Conservation (phyloP, 139 green algal genomes). For the Coccomyxa sp. region DNA sequence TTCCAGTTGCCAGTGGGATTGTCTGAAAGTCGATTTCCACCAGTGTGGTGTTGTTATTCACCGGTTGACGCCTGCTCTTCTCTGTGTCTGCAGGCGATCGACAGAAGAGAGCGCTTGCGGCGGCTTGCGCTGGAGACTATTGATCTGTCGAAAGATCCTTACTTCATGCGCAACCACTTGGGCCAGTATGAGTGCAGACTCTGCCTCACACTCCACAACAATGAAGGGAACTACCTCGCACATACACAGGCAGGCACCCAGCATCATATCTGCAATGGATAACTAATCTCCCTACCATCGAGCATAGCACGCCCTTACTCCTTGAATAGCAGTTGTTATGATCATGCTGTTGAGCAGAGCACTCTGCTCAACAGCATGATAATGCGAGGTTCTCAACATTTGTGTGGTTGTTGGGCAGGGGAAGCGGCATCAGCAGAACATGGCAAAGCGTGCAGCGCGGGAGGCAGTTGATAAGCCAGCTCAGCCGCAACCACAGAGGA, state of each 20-base stretch:
- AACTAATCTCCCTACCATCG: neutral
- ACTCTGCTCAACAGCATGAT: neutral
- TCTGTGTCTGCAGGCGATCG: constrained; percentile 62
- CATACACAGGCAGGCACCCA: constrained; percentile 81
- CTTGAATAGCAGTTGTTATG: too few species aligned
- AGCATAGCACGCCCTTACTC: neutral
- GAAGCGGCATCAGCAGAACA: constrained; percentile 97
- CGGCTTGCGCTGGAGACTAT: constrained; percentile 97
- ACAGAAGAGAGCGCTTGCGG: constrained; percentile 89
- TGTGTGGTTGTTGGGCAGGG: constrained; percentile 42
- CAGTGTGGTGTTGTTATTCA: neutral
- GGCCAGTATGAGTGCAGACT: constrained; percentile 97
- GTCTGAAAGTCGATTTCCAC: neutral
- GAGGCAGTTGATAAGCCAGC: constrained; percentile 85
- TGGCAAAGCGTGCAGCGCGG: constrained; percentile 94
- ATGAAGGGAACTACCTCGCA: constrained; percentile 98
- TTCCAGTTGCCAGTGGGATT: neutral
- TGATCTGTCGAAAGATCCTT: constrained; percentile 96
- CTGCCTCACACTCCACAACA: constrained; percentile 98
- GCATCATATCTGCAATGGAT: neutral
- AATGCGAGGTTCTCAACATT: neutral
- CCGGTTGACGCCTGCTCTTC: neutral
- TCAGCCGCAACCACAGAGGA: constrained; percentile 58
- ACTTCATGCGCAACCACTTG: constrained; percentile 99
- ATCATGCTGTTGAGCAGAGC: neutral